Evolutionary conservation across 495 filamentous ascomycete species (phyloP), one percentile per base, ranked within the genome.

Genomic region (Penicillium egyptiacum): DNA sequence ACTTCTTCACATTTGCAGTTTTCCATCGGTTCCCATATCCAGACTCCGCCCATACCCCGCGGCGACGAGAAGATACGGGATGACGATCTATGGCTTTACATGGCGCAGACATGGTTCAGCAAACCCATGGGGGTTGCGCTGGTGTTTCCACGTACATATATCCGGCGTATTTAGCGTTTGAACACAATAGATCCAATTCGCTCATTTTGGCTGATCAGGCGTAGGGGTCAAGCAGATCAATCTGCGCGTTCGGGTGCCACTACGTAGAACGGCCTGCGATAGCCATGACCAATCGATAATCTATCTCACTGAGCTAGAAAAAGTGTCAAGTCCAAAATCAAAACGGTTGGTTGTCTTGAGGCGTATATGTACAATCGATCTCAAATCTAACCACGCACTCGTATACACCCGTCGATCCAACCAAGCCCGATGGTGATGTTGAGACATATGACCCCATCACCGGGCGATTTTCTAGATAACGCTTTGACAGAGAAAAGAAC

Each of bases 301-400:
- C 4, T 30, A 57, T 47, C 23, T 11, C 26, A 39, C 30, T 20
- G n/a, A 19, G 35, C 19, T n/a, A 37, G 4, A 35, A 8, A 23
- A 30, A 26, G 44, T 43, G 28, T 30, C 31, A 43, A 45, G 23
- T 53, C 19, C 12, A 61, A 58, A 60, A 60, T 60, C 54, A 62
- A 49, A 47, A 35, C 43, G 39, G 31, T 51, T 52, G 55, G 39
- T 62, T 60, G 56, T 60, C 59, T 43, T 47, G 54, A 56, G 53
- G 61, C 57, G 58, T 69, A 67, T 69, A 69, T 69, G 59, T 69
- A 69, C 66, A 69, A 67, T 65, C 64, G 52, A 58, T 56, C 55
- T 50, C 54, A 56, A 55, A 28, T 39, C 56, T 33, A 53, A 49
- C 44, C 51, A 48, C 25, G 50, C 64, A 53, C 55, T 58, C 54